phyloP scores from a whole-genome alignment of 495 filamentous ascomycete genomes.

The Aspergillus incahuasiensis region DNA sequence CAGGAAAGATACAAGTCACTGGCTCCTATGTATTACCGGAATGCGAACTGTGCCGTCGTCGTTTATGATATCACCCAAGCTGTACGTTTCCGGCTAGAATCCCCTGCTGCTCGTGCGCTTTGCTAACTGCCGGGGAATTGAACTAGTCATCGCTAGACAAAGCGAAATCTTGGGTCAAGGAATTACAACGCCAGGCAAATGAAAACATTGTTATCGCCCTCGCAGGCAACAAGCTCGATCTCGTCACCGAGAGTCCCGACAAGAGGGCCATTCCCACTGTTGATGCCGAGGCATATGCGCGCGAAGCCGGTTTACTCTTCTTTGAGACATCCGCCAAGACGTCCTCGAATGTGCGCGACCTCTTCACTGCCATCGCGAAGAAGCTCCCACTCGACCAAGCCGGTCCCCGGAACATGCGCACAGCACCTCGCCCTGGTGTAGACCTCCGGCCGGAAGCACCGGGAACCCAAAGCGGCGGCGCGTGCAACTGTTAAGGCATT shows the following conservation, averaged over 20 bases:
- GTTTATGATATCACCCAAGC: slow-evolving; percentile 99
- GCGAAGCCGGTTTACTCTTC: slow-evolving; percentile 88
- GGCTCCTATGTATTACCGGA: slow-evolving; percentile 98
- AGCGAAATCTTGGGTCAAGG: slow-evolving; percentile 99
- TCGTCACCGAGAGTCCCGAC: slow-evolving; percentile 83
- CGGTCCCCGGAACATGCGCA: slow-evolving; percentile 74
- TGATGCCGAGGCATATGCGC: slow-evolving; percentile 92
- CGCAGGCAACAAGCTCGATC: slow-evolving; percentile 94
- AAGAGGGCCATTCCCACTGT: slow-evolving; percentile 85
- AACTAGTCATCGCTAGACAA: slow-evolving; percentile 92
- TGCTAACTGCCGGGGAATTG: slow-evolving; percentile 12
- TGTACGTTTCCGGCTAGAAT: slow-evolving; percentile 48
- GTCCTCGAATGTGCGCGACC: slow-evolving; percentile 86
- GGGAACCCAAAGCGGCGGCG: slow-evolving; percentile 66
- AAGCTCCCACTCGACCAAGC: slow-evolving; percentile 94
- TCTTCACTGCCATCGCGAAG: slow-evolving; percentile 98
- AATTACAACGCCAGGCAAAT: slow-evolving; percentile 96
- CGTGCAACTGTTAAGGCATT: slow-evolving; percentile 66
- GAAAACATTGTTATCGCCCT: slow-evolving; percentile 99
- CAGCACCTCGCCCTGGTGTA: slow-evolving; percentile 72
- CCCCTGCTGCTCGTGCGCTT: not conserved
- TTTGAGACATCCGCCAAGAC: slow-evolving; percentile 98
- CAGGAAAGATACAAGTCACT: slow-evolving; percentile 98
- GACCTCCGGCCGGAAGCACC: slow-evolving; percentile 73
- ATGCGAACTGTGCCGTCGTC: slow-evolving; percentile 97